These are phyloP conservation scores for Mrakia hoshinonis DNA, from an alignment of 768 basidiomycete species.

Conservation along the genomic window DNA sequence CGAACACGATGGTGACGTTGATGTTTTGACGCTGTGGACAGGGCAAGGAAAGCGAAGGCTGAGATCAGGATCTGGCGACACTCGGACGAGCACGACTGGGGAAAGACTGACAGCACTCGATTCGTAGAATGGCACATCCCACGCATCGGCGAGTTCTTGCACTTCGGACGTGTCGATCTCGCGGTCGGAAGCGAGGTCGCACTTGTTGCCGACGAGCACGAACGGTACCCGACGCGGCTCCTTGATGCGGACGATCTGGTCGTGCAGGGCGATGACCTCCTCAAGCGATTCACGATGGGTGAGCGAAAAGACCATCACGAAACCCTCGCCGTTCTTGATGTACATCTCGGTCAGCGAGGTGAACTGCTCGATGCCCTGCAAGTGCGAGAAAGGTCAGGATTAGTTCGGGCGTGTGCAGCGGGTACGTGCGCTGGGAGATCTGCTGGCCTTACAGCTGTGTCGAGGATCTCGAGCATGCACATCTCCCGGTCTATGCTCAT, in stretches of 20 bases:
- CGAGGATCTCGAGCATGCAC: conserved; percentile 24
- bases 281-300: conserved; percentile 11
- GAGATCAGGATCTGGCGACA: neutral
- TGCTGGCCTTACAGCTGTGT: conserved; percentile 12
- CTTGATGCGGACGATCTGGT: conserved; percentile 23
- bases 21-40: conserved; percentile 7
- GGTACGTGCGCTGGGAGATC: too few species aligned
- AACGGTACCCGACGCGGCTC: neutral
- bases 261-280: conserved; percentile 9
- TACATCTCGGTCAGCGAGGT: conserved; percentile 21
- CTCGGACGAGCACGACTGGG: neutral
- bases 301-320: conserved; percentile 21
- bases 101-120: neutral
- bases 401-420: too few species aligned
- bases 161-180: conserved; percentile 14
- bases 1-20: conserved; percentile 17
- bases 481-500: conserved; percentile 1
- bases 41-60: neutral
- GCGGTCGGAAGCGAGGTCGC: conserved; percentile 11
- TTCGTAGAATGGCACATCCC: conserved; percentile 18
- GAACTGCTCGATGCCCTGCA: conserved; percentile 17
- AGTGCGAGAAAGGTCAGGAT: neutral
- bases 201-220: conserved; percentile 28
- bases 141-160: conserved; percentile 8
- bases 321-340: conserved; percentile 18